Evolutionary conservation across 106 monocot genomes (phyloP), one percentile per base, ranked within the genome.

Genomic region (Triglochin maritima): DNA sequence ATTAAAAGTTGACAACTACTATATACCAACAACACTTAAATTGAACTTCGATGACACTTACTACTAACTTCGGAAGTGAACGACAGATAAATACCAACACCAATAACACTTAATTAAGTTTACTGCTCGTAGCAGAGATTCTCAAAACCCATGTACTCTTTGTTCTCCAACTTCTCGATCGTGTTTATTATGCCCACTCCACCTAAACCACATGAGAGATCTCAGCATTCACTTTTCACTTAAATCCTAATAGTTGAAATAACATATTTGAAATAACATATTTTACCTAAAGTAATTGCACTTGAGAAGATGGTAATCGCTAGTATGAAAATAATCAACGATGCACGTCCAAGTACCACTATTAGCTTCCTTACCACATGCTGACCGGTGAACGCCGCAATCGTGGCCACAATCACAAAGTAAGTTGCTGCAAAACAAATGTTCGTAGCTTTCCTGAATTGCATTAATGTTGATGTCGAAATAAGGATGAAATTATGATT

Each of bases 311-410:
- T 86, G 66, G 74, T 82, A 44, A 80, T 76, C 2, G 81, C 80
- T 2, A 82, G 78, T 17, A 86, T 74, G 69, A 86, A 82, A 66
- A 86, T 79, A 62, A 86, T 82, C 59, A 82, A 56, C 2, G 79
- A 81, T 59, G 80, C 80, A 42, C 85, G 72, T 15, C 79, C 82
- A 6, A 86, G 65, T 15, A 86, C 17, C 46, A 79, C 47, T 11
- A 86, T 86, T 50, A 82, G 29, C 59, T 69, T 86, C 59, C 86
- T 73, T 3, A 75, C 74, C 12, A 80, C 71, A 57, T 86, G 82
- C 64, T 80, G 86, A 41, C 80, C 77, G 2, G 79, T 82, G 69
- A 82, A 86, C 42, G 86, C 86, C n/a, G 86, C 86, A n/a, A 86
- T 71, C 0, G 82, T 82, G 43, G 86, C 86, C 44, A 86, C 63